Conservation (phyloP, 306 rosid species). For the Hippophae tibetana region DNA sequence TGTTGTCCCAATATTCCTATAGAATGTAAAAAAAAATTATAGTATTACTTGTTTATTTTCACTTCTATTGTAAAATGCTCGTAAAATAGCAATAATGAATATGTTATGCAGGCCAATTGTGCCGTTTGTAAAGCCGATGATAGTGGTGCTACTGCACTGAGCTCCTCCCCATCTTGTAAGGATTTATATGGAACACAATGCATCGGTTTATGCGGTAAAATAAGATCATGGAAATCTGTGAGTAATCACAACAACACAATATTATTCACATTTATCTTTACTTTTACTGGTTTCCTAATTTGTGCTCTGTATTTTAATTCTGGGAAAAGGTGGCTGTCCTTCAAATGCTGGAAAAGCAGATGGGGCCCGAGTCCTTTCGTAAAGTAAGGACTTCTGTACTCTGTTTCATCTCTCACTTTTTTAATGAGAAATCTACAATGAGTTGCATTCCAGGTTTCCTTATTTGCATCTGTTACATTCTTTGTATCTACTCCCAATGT, state of each 20-base stretch:
- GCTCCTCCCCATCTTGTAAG: slow-evolving; percentile 77
- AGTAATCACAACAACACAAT: slow-evolving; percentile 25
- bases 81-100: background rate
- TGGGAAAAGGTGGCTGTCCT: slow-evolving; percentile 72
- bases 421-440: too few species aligned
- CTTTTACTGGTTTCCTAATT: background rate
- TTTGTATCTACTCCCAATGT: too few species aligned
- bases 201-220: slow-evolving; percentile 76
- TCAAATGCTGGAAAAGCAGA: slow-evolving; percentile 98
- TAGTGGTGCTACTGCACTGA: slow-evolving; percentile 80
- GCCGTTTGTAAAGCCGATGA: slow-evolving; percentile 79
- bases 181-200: slow-evolving; percentile 90
- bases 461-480: too few species aligned
- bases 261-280: background rate
- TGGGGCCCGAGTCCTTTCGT: slow-evolving; percentile 98
- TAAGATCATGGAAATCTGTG: slow-evolving; percentile 95
- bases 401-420: slow-evolving; percentile 6
- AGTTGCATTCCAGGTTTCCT: too few species aligned
- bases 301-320: background rate
- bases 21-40: background rate
- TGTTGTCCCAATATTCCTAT: too few species aligned
- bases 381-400: slow-evolving; percentile 45
- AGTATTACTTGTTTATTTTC: background rate
- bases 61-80: too few species aligned
- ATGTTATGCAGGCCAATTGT: slow-evolving; percentile 65